phyloP scores from a whole-genome alignment of 2,329 filamentous ascomycete species.

The Trichoderma hamatum region DNA sequence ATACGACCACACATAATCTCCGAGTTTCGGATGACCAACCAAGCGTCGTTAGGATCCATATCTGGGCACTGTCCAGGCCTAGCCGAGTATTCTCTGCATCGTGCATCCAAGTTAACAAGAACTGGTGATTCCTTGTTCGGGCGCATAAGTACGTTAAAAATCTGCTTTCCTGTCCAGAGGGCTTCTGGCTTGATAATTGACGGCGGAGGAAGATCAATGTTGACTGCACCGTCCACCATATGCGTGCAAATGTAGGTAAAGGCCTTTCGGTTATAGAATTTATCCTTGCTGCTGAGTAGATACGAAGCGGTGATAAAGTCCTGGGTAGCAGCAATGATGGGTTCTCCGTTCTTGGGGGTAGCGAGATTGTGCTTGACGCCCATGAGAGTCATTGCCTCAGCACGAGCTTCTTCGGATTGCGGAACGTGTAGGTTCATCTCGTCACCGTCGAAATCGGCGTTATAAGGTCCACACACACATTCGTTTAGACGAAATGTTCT shows the following conservation, averaged over 20 bases:
- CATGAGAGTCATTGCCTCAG: conserved; percentile 95
- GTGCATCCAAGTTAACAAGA: conserved; percentile 88
- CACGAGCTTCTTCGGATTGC: conserved; percentile 93
- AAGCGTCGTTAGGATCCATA: conserved; percentile 85
- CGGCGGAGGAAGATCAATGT: conserved; percentile 84
- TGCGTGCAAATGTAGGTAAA: conserved; percentile 91
- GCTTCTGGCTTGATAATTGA: conserved; percentile 82
- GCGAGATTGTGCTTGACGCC: conserved; percentile 95
- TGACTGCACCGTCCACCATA: conserved; percentile 82
- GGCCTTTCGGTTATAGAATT: conserved; percentile 84
- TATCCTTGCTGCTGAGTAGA: conserved; percentile 86
- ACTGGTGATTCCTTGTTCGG: conserved; percentile 85
- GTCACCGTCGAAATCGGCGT: conserved; percentile 97
- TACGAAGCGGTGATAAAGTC: conserved; percentile 98
- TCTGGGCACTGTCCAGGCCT: conserved; percentile 61
- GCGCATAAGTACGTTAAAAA: conserved; percentile 89
- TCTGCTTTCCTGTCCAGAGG: conserved; percentile 95
- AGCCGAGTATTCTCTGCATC: conserved; percentile 79
- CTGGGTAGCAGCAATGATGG: conserved; percentile 97
- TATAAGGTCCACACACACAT: conserved; percentile 97
- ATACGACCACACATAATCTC: conserved; percentile 97
- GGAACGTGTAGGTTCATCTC: conserved; percentile 99
- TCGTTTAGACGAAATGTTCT: conserved; percentile 96
- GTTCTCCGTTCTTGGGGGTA: conserved; percentile 96
- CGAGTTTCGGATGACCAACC: conserved; percentile 91